Evolutionary conservation across 306 rosid genomes (phyloP), one percentile per base, ranked within the genome.

Genomic region (Quercus parvula): DNA sequence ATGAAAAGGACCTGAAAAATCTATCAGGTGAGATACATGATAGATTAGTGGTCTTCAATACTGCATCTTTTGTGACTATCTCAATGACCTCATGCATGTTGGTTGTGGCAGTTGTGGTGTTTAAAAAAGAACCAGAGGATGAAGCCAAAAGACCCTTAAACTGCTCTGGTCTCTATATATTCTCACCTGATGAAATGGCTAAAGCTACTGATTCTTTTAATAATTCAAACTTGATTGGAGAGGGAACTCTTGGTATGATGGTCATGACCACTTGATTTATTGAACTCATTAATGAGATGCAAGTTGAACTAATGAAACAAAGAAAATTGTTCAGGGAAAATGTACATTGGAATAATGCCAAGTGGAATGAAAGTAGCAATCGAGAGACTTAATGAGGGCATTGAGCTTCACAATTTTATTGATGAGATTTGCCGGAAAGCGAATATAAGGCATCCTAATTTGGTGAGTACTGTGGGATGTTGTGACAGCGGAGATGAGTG

Each of bases 171-270:
- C 67, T 59, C 67, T 59, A 20, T 59, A 25, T 24, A 59, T 59
- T 66, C 71, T 66, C 71, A 6, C 71, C 30, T 1, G 24, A 66
- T 66, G 71, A 66, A 61, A 61, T 61, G 33, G 5, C 18, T 19
- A 64, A 11, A 64, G 70, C 44, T 25, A 64, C 70, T 35, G 17
- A 27, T 64, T 27, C n/a, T 13, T 27, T 64, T 28, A 35, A 13
- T 64, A 64, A 2, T 13, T 64, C 71, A 27, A 27, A 28, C 46
- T 27, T 64, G 71, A 64, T 64, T 64, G 38, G 41, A 64, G 46
- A 64, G 44, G 71, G 44, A 64, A 64, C 46, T 64, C 71, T 64
- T 64, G 71, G 71, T 64, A 64, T 64, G 44, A 59, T 59, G 66
- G 30, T 5, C 44, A 30, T 30, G 46, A 15, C n/a, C 41, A 14